Evolutionary conservation across 345 rosid genomes (phyloP).

Genomic region (Citrus glauca): DNA sequence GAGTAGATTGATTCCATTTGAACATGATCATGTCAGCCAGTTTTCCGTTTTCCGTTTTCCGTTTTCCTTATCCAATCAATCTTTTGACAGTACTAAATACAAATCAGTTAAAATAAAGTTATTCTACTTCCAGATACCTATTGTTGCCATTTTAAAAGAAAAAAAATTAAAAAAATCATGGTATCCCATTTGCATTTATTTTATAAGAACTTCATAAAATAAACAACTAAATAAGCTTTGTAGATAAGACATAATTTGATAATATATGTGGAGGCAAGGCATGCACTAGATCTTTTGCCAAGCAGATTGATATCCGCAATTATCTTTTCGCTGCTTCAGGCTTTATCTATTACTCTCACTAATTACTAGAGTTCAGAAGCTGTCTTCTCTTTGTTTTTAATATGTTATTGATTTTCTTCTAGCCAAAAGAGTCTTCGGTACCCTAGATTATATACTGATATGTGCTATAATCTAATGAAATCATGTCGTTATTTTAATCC

Average conservation of each 20-base stretch:
- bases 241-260: too few species aligned
- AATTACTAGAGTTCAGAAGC: not conserved
- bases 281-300: too few species aligned
- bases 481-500: too few species aligned
- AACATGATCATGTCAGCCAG: not conserved
- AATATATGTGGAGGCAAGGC: too few species aligned
- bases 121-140: not conserved
- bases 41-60: too few species aligned
- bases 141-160: not conserved
- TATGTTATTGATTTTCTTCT: not conserved
- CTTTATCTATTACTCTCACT: not conserved
- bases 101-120: not conserved
- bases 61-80: slow-evolving; percentile 1
- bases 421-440: not conserved
- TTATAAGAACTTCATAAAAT: too few species aligned
- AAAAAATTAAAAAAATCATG: too few species aligned
- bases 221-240: too few species aligned
- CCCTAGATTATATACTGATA: too few species aligned
- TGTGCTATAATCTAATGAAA: too few species aligned
- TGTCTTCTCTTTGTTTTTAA: not conserved
- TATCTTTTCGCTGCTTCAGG: not conserved
- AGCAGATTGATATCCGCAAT: too few species aligned
- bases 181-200: too few species aligned
- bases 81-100: not conserved
- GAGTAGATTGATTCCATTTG: slow-evolving; percentile 7